Conservation (phyloP, 306 rosid genomes). For the Rosa rugosa region DNA sequence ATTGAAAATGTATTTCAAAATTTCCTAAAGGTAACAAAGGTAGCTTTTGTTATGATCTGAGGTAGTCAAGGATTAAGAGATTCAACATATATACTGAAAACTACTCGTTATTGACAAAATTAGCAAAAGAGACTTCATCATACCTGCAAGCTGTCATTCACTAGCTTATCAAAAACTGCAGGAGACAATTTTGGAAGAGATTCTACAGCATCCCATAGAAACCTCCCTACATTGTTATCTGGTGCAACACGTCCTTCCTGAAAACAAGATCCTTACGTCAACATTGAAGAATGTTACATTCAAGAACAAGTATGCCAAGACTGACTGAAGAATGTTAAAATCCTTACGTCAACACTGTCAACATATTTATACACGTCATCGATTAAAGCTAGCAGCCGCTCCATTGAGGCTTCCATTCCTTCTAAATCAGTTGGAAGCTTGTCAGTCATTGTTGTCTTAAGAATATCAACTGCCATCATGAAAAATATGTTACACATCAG, state of each 20-base stretch:
- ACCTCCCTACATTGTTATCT: slow-evolving; percentile 74
- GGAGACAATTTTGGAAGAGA: slow-evolving; percentile 77
- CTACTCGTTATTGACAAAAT: background rate
- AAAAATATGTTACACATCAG: slow-evolving; percentile 17
- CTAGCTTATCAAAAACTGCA: slow-evolving; percentile 70
- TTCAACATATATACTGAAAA: background rate
- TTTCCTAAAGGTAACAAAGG: too few species aligned
- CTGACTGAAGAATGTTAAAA: background rate
- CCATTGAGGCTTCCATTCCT: slow-evolving; percentile 98
- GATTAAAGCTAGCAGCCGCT: slow-evolving; percentile 73
- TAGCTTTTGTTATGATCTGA: background rate
- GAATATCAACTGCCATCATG: slow-evolving; percentile 59
- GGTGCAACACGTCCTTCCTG: slow-evolving; percentile 80
- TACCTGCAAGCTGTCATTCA: slow-evolving; percentile 84
- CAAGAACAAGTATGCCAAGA: background rate
- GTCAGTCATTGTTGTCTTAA: slow-evolving; percentile 74
- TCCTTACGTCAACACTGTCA: slow-evolving; percentile 71
- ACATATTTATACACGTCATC: slow-evolving; percentile 90
- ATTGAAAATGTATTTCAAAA: background rate
- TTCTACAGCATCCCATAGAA: slow-evolving; percentile 62
- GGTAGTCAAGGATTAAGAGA: background rate
- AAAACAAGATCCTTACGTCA: slow-evolving; percentile 2
- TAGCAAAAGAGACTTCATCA: background rate
- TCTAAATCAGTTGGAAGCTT: slow-evolving; percentile 95
- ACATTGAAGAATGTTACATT: background rate